phyloP scores from a whole-genome alignment of 352 stramenopile genomes.

The Pythium angustatum region DNA sequence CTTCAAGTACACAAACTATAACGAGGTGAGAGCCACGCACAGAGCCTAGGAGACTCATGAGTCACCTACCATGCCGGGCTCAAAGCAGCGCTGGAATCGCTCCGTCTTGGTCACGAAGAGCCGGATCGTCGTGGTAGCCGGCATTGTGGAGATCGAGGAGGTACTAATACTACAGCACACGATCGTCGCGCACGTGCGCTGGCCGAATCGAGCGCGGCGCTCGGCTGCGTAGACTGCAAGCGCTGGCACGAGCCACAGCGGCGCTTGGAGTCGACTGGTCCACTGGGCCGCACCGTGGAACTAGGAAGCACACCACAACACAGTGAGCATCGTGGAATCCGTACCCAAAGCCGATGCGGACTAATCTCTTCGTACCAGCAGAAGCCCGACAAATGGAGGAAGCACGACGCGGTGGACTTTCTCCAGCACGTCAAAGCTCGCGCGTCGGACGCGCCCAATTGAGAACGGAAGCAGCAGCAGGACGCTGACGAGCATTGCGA shows the following conservation, averaged over 20 bases:
- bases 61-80: constrained; percentile 42
- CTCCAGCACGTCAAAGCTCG: constrained; percentile 36
- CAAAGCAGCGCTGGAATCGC: constrained; percentile 28
- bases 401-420: constrained; percentile 35
- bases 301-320: constrained; percentile 22
- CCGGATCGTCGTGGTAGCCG: constrained; percentile 21
- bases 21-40: too few species aligned
- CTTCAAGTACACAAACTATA: constrained; percentile 65
- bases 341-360: too few species aligned
- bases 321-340: too few species aligned
- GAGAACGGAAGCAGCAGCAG: constrained; percentile 32
- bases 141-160: constrained; percentile 10
- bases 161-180: too few species aligned
- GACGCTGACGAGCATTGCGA: constrained; percentile 36
- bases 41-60: not conserved
- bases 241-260: constrained; percentile 36
- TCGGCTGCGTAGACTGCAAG: constrained; percentile 37
- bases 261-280: constrained; percentile 35
- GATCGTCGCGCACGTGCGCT: constrained; percentile 13
- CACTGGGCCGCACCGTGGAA: constrained; percentile 42
- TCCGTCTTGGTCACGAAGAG: constrained; percentile 39
- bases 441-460: constrained; percentile 20
- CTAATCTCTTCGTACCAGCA: constrained; percentile 29
- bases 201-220: constrained; percentile 26
- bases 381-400: constrained; percentile 32